Evolutionary conservation across 345 rosid genomes (phyloP).

Genomic region (Kandelia obovata): DNA sequence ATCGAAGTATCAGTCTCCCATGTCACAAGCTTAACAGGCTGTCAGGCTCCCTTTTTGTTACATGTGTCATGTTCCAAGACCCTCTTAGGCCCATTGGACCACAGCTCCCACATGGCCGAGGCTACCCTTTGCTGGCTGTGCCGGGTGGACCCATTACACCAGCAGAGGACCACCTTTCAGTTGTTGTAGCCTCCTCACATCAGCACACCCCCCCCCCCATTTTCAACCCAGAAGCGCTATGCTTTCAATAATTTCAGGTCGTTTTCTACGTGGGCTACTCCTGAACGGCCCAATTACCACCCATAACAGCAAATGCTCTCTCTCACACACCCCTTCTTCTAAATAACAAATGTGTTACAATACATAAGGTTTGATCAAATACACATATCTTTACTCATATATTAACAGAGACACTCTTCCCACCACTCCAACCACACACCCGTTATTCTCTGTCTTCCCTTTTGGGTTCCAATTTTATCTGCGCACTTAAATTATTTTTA

Average conservation of each 20-base stretch:
- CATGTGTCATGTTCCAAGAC: slow-evolving; percentile 20
- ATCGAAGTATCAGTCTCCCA: background rate
- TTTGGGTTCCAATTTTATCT: background rate
- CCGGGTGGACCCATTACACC: slow-evolving; percentile 37
- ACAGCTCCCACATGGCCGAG: slow-evolving; percentile 44
- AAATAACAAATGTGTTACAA: too few species aligned
- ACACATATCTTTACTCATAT: too few species aligned
- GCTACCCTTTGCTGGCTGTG: slow-evolving; percentile 44
- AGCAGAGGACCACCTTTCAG: background rate
- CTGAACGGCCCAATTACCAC: slow-evolving; percentile 20
- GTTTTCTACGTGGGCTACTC: slow-evolving; percentile 35
- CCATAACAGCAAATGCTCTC: slow-evolving; percentile 12
- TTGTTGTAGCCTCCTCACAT: background rate
- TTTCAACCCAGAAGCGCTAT: background rate
- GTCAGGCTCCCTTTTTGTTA: slow-evolving; percentile 22
- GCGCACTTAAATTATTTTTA: background rate
- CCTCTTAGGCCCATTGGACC: slow-evolving; percentile 34
- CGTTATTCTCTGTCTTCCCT: background rate
- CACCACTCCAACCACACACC: too few species aligned
- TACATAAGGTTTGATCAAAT: too few species aligned
- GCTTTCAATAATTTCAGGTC: slow-evolving; percentile 43
- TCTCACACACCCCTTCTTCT: too few species aligned
- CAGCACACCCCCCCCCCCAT: slow-evolving; percentile 1
- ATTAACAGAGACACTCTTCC: too few species aligned
- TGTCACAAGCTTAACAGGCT: slow-evolving; percentile 34